Percentiles rank a stretch among this genome's conserved stretches.
Conservation (phyloP, 2,329 filamentous ascomycete genomes). For the Neoascochyta sp. region DNA sequence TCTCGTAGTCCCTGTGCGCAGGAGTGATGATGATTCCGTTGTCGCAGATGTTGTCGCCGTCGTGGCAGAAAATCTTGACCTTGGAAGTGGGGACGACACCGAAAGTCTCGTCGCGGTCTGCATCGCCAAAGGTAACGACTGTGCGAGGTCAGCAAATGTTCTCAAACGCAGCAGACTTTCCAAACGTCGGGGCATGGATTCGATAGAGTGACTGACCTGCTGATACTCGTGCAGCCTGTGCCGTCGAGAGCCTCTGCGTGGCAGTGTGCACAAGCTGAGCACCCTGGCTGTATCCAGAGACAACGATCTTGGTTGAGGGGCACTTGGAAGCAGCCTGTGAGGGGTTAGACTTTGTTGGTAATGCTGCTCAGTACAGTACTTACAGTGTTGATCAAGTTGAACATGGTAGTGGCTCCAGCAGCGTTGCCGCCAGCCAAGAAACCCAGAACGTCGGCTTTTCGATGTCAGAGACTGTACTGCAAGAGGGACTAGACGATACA, state of each 20-base stretch:
- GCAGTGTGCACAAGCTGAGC: constrained; percentile 47
- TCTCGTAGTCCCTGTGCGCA: constrained; percentile 24
- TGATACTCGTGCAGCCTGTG: constrained; percentile 18
- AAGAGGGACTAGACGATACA: no score
- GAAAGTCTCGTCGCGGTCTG: constrained; percentile 31
- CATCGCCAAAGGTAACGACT: constrained; percentile 40
- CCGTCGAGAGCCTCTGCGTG: constrained; percentile 27
- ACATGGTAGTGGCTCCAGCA: constrained; percentile 44
- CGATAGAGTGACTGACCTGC: constrained; percentile 13
- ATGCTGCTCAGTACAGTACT: constrained; percentile 24
- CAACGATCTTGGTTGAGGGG: constrained; percentile 29
- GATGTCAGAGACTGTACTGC: no score
- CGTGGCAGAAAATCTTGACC: constrained; percentile 35
- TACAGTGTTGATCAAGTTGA: constrained; percentile 32
- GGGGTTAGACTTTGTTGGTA: neutral
- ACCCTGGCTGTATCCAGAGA: constrained; percentile 37
- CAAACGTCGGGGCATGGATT: neutral
- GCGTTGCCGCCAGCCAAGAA: constrained; percentile 48
- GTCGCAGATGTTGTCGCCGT: constrained; percentile 35
- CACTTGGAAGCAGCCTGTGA: constrained; percentile 18
- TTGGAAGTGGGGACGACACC: constrained; percentile 28
- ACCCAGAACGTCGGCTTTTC: constrained; percentile 39
- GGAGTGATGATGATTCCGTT: constrained; percentile 23
- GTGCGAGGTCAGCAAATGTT: neutral
- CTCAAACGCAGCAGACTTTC: neutral